Evolutionary conservation across 2,329 filamentous ascomycete species (phyloP).

Genomic region (Arthroderma sp.): DNA sequence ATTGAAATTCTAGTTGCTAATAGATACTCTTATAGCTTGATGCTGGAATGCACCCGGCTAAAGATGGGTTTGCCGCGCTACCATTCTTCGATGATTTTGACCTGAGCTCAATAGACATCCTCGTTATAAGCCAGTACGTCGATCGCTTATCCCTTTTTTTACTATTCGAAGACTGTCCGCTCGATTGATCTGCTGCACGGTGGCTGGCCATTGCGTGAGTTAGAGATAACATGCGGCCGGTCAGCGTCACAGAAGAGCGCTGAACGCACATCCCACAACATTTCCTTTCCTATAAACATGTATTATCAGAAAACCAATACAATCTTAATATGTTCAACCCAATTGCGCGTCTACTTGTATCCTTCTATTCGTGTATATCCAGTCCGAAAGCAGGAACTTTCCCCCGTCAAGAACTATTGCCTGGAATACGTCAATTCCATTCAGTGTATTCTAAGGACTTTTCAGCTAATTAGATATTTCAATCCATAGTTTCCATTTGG

Average conservation of each 20-base stretch:
- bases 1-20: constrained; percentile 3
- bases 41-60: constrained; percentile 90
- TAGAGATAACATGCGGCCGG: no score
- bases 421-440: constrained; percentile 3
- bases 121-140: constrained; percentile 98
- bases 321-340: constrained; percentile 11
- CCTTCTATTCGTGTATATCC: background rate
- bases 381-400: no score
- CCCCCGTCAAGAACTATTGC: constrained; percentile 5
- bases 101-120: constrained; percentile 88
- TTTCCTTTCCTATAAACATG: constrained; percentile 12
- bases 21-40: constrained; percentile 56
- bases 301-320: constrained; percentile 27
- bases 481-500: constrained; percentile 72
- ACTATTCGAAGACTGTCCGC: no score
- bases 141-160: constrained; percentile 13
- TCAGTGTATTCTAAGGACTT: background rate
- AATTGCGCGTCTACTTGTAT: constrained; percentile 11
- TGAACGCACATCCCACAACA: no score
- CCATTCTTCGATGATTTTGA: constrained; percentile 99
- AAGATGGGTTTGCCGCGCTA: constrained; percentile 82
- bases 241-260: no score
- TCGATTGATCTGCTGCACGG: no score
- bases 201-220: no score
- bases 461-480: constrained; percentile 4